Base-by-base conservation (phyloP, 2,329 filamentous ascomycete species). In the Fusarium chuoi region DNA sequence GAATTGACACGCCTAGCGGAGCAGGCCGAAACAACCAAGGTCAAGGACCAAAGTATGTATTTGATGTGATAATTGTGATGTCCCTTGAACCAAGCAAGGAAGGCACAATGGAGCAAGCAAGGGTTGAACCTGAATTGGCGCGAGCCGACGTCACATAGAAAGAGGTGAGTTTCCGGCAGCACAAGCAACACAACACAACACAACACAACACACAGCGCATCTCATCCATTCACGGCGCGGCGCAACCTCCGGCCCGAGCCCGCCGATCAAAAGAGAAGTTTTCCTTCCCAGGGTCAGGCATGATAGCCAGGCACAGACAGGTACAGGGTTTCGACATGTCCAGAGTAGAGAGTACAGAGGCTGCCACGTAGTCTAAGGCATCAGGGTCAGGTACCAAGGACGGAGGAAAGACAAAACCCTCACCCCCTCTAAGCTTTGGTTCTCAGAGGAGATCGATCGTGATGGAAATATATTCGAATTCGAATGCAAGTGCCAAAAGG, bases 81-180 rank as follows among this genome's bases (percentile, higher is more conserved):
- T 65, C 28, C 49, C 52, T 69, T 41, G 44, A 68, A 68, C 49
- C 64, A 68, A 55, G 46, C 38, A 68, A 55, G 28, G 48, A 68
- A 48, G 20, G 45, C 44, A 57, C 38, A 41, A 35, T 24, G 26
- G 26, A 22, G 17, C 55, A 36, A n/a, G 24, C 63, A 59, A 39
- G 54, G 65, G 28, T 65, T n/a, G 33, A 20, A 28, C 20, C 42
- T n/a, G 28, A 46, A 62, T 62, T 65, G 56, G 45, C 45, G 38
- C 56, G 41, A 36, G 62, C 71, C 46, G 56, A 74, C 71, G 71
- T 74, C 71, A 74, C 71, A 58, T 42, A 65, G 60, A 42, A 57
- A 65, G 49, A 56, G 35, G 45, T 56, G 61, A 63, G 62, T 55
- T 70, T 71, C 70, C 44, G 49, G 65, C 61, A 62, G 55, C n/a